Percentiles rank a stretch among this genome's conserved stretches.
Conservation (phyloP, 1,284 basidiomycete genomes). For the Entoloma clypeatum region DNA sequence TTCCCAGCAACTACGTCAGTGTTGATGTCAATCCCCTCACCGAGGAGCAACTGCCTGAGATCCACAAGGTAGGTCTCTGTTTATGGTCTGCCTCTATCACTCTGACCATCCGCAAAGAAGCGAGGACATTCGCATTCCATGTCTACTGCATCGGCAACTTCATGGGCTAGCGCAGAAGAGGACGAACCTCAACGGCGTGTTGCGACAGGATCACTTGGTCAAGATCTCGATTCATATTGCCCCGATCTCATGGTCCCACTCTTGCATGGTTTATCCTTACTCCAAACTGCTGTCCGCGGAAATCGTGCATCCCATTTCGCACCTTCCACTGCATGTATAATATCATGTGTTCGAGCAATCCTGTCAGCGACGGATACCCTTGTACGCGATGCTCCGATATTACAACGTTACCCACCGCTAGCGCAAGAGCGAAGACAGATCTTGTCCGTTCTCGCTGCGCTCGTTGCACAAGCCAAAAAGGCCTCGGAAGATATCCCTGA, state of each 20-base stretch:
- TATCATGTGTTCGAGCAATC: conserved; percentile 91
- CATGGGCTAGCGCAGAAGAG: conserved; percentile 51
- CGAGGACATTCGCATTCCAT: conserved; percentile 43
- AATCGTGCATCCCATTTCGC: conserved; percentile 80
- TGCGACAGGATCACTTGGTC: conserved; percentile 39
- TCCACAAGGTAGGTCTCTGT: conserved; percentile 39
- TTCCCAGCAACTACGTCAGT: conserved; percentile 90
- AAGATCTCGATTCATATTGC: conserved; percentile 57
- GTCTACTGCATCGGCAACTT: conserved; percentile 48
- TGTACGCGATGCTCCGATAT: conserved; percentile 73
- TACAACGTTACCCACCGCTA: conserved; percentile 66
- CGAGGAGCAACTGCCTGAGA: conserved; percentile 49
- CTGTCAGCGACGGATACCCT: conserved; percentile 85
- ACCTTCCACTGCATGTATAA: conserved; percentile 83
- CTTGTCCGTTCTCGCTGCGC: conserved; percentile 74
- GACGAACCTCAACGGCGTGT: conserved; percentile 40
- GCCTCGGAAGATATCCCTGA: conserved; percentile 59
- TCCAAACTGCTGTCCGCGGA: conserved; percentile 80
- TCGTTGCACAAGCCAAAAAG: conserved; percentile 82
- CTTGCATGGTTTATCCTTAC: conserved; percentile 78
- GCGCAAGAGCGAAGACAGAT: conserved; percentile 81
- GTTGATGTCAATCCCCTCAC: conserved; percentile 45
- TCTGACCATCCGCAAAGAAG: conserved; percentile 16
- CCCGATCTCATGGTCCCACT: conserved; percentile 75
- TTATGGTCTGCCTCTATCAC: not conserved